These are phyloP conservation scores for Dryadomyces quercivorus DNA, from an alignment of 2,329 filamentous ascomycete genomes.

Conservation along the genomic window DNA sequence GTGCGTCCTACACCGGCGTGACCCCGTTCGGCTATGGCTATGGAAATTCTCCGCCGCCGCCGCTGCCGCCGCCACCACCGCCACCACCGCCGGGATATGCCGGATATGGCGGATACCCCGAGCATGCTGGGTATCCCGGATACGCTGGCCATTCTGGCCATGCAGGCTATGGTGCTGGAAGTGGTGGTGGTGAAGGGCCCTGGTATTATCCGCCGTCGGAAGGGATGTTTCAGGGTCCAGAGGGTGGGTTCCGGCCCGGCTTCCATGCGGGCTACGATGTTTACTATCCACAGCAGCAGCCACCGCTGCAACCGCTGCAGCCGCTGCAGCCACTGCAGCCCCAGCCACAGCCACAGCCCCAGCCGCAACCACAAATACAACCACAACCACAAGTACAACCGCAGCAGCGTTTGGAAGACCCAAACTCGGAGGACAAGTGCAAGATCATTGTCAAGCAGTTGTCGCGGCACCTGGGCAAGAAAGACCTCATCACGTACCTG, in stretches of 20 bases:
- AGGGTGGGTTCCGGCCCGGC: neutral
- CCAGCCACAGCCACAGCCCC: neutral
- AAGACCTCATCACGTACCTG: slow-evolving; percentile 4
- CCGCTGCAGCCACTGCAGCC: neutral
- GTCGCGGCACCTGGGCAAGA: slow-evolving; percentile 5
- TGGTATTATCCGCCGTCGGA: no score
- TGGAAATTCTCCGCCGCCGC: no score
- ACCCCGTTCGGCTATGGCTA: no score
- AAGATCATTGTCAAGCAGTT: slow-evolving; percentile 10
- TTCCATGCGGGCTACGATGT: neutral
- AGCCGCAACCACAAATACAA: neutral
- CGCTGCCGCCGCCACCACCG: no score
- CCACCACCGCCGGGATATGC: no score
- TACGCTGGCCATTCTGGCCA: no score
- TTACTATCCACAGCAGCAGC: neutral
- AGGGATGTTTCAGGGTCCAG: no score
- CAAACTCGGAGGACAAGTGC: neutral
- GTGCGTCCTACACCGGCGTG: neutral
- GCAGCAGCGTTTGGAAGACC: neutral
- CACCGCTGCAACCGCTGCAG: neutral
- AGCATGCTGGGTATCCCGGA: no score
- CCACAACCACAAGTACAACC: neutral
- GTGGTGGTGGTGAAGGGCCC: no score
- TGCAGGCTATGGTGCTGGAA: no score
- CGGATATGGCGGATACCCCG: no score